phyloP scores from a whole-genome alignment of 169 alveolate genomes.

The Plasmodium gonderi region DNA sequence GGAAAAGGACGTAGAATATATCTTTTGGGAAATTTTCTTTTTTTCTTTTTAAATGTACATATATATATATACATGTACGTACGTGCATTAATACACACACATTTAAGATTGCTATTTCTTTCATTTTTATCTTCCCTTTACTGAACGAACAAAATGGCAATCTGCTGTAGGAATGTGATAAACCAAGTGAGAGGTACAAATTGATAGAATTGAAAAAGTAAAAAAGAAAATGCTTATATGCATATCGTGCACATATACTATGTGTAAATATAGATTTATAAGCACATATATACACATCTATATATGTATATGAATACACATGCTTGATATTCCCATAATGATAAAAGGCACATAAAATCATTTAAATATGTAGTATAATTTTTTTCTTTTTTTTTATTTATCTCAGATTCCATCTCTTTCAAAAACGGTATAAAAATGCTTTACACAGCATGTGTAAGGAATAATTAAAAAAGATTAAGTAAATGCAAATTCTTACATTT shows the following conservation, averaged over 20 bases:
- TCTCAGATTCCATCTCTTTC: neutral
- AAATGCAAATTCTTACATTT: neutral
- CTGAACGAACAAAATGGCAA: slow-evolving; percentile 35
- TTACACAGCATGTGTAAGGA: neutral
- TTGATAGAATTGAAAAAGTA: neutral
- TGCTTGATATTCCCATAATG: neutral
- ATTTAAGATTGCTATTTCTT: neutral
- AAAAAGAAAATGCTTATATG: neutral
- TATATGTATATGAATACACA: neutral
- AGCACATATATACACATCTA: neutral
- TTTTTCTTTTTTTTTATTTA: slow-evolving; percentile 2
- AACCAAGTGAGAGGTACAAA: slow-evolving; percentile 53
- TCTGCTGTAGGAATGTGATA: slow-evolving; percentile 59
- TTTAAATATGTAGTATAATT: neutral
- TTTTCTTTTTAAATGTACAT: neutral
- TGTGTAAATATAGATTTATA: neutral
- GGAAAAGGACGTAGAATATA: neutral
- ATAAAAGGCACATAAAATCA: neutral
- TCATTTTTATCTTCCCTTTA: slow-evolving; percentile 1
- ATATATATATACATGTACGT: neutral
- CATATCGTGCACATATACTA: no score
- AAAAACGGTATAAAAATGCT: slow-evolving; percentile 5
- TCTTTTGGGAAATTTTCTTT: neutral
- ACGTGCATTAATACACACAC: slow-evolving; percentile 10
- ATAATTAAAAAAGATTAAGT: neutral